Evolutionary conservation across 352 stramenopile genomes (phyloP), one percentile per base, ranked within the genome.

Genomic region (Phytophthora fragariae): DNA sequence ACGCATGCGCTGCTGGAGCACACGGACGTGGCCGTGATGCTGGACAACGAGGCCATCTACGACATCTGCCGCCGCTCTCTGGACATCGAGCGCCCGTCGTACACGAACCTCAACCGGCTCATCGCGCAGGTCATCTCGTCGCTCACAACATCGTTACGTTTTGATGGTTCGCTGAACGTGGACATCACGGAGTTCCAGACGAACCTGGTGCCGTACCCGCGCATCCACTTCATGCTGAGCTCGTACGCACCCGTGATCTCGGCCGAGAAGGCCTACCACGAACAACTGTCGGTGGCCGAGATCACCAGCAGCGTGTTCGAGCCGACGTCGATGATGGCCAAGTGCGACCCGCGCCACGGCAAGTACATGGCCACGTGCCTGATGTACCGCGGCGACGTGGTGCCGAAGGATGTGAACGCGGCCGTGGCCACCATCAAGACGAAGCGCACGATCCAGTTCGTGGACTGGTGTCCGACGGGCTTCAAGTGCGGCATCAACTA

Each of bases 281-380:
- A 99, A 77, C 85, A 97, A 57, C 82, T 99, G 6, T 98, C 93
- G 6, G 97, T 99, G 41, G 88, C 95, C 17, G 97, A 99, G 82
- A 99, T 99, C 80, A 99, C 97, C 68, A 98, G 98, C 86, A 93
- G 88, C 27, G 93, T 96, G 47, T 99, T 99, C 76, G 97, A 99
- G 78, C 95, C 96, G 8, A 87, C 85, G 33, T 93, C 86, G 57
- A 99, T 99, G 97, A 99, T 99, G 96, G 98, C 94, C 83, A 99
- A 99, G 87, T 99, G 95, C 71, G 97, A 99, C 84, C 97, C 97
- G 79, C 91, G 97, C 72, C 97, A 99, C 81, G 97, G 97, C 82
- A 99, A 99, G 86, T 99, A 99, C 95, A 99, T 99, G 97, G 97
- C 97, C 15, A 98, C 97, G 79, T 99, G 95, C 76, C 81, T 99